phyloP scores from a whole-genome alignment of 2,329 filamentous ascomycete genomes.

The Saccharata proteae region DNA sequence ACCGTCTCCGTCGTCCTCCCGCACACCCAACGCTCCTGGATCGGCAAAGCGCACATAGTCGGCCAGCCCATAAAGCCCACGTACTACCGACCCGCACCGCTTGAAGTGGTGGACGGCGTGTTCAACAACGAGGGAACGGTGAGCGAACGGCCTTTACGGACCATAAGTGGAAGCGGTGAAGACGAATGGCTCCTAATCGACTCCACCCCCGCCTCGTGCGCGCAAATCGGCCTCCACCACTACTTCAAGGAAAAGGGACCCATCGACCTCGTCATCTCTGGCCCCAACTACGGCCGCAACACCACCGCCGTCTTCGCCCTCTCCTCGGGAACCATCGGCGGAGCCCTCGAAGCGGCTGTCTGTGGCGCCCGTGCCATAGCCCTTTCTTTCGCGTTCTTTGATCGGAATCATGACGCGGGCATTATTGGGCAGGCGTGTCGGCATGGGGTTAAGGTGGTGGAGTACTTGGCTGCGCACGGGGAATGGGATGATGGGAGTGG shows the following conservation, averaged over 20 bases:
- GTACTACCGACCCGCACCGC: constrained; percentile 62
- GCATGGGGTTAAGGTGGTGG: constrained; percentile 64
- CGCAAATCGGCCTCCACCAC: constrained; percentile 36
- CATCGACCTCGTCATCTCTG: constrained; percentile 36
- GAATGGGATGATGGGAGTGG: no score
- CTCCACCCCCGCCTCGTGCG: constrained; percentile 37
- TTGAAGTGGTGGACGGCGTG: constrained; percentile 20
- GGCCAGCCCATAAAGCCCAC: constrained; percentile 73
- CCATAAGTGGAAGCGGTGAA: constrained; percentile 15
- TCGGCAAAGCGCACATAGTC: constrained; percentile 94
- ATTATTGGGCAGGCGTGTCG: constrained; percentile 68
- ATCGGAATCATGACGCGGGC: constrained; percentile 66
- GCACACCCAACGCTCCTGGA: constrained; percentile 89
- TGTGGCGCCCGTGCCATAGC: constrained; percentile 54
- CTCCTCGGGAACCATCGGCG: constrained; percentile 37
- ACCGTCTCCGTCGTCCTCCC: constrained; percentile 85
- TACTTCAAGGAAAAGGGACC: constrained; percentile 32
- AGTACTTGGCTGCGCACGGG: constrained; percentile 69
- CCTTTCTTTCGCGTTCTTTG: constrained; percentile 82
- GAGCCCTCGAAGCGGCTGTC: constrained; percentile 37
- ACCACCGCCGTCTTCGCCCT: constrained; percentile 38
- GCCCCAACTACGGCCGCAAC: constrained; percentile 40
- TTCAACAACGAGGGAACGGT: constrained; percentile 26
- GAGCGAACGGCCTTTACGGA: constrained; percentile 20
- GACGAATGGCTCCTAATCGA: constrained; percentile 40